Conservation (phyloP, 306 rosid species). For the Cucurbita pepo region DNA sequence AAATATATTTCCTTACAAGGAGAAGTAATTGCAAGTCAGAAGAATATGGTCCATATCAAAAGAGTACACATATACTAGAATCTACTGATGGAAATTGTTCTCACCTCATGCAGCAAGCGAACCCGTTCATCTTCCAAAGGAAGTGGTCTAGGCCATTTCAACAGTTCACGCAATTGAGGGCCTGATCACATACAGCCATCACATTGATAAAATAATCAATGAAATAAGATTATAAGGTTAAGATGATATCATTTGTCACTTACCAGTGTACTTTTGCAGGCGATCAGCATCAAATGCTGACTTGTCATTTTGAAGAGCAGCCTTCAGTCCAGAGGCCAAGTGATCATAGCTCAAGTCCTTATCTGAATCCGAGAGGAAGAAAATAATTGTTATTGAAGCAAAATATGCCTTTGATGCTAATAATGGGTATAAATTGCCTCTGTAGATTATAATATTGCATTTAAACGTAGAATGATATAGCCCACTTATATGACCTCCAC, state of each 20-base stretch:
- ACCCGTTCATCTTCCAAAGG: conserved; percentile 95
- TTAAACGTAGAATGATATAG: neutral
- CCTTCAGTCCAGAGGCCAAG: conserved; percentile 73
- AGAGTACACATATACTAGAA: neutral
- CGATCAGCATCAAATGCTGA: conserved; percentile 83
- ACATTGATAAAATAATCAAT: neutral
- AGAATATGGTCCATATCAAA: neutral
- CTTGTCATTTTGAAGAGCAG: conserved; percentile 55
- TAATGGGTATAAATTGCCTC: neutral
- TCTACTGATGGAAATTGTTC: neutral
- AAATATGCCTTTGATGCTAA: neutral
- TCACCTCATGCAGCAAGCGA: conserved; percentile 84
- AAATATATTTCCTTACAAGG: neutral
- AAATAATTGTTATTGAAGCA: neutral
- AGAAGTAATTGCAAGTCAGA: neutral
- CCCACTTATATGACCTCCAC: neutral
- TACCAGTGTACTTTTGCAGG: conserved; percentile 78
- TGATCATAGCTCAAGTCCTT: conserved; percentile 69
- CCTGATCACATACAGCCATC: conserved; percentile 30
- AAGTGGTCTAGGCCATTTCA: conserved; percentile 87
- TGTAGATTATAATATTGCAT: neutral
- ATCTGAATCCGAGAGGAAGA: conserved; percentile 21
- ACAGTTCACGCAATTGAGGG: conserved; percentile 58
- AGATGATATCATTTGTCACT: neutral
- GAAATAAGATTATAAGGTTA: neutral